A percentile compares a stretch with the other conserved stretches of the same genome.
Conservation (phyloP, 2,329 filamentous ascomycete genomes). For the Penicillium sp. region DNA sequence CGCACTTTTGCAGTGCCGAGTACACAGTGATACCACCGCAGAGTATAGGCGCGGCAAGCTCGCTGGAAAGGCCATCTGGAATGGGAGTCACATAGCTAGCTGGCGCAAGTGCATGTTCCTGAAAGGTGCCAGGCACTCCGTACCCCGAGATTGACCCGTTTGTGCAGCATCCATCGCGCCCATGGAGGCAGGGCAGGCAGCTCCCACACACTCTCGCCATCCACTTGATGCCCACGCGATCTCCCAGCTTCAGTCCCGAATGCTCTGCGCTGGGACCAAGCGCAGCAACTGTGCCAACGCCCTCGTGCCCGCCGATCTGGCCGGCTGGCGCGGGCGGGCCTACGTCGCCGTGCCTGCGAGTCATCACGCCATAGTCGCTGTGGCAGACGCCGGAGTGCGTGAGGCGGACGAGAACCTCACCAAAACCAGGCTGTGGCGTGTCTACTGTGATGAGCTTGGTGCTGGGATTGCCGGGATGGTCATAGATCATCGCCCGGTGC, state of each 20-base stretch:
- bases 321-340: too few species aligned
- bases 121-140: neutral
- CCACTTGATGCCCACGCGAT: neutral
- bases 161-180: too few species aligned
- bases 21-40: conserved; percentile 4
- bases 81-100: neutral
- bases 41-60: conserved; percentile 3
- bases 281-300: neutral
- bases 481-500: too few species aligned
- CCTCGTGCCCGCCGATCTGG: too few species aligned
- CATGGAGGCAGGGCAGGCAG: neutral
- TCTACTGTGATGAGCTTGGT: too few species aligned
- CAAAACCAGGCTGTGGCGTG: too few species aligned
- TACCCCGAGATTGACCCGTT: neutral
- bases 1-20: neutral
- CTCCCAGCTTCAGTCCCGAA: neutral
- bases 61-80: neutral
- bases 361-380: too few species aligned
- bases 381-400: too few species aligned
- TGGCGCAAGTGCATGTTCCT: conserved; percentile 2
- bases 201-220: neutral
- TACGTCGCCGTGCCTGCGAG: too few species aligned
- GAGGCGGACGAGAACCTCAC: too few species aligned
- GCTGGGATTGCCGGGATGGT: too few species aligned
- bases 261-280: neutral